A percentile compares a stretch with the other conserved stretches of the same genome.
Evolutionary conservation across 208 protist species (phyloP).

Genomic region (Angomonas deanei): DNA sequence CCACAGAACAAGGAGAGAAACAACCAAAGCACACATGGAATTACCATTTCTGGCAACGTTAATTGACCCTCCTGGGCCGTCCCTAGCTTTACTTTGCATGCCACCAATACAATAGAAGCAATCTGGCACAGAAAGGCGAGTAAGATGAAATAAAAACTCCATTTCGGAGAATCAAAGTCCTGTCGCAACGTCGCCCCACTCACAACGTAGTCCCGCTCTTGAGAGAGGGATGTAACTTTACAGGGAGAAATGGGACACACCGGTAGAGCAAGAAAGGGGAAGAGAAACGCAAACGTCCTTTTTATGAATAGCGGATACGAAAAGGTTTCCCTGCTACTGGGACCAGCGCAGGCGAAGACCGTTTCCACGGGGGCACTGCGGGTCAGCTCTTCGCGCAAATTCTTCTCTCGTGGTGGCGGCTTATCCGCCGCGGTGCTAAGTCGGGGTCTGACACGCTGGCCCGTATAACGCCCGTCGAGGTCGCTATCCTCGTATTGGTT

Average conservation of each 20-base stretch:
- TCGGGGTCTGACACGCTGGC: too few species aligned
- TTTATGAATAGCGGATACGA: constrained; percentile 23
- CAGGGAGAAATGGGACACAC: constrained; percentile 41
- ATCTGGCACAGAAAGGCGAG: constrained; percentile 45
- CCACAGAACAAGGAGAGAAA: constrained; percentile 34
- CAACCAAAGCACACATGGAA: constrained; percentile 69
- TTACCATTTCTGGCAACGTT: constrained; percentile 47
- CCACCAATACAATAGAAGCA: constrained; percentile 45
- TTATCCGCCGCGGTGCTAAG: too few species aligned
- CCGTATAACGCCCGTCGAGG: neutral
- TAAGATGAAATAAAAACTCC: constrained; percentile 33
- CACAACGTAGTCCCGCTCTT: constrained; percentile 80
- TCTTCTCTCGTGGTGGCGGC: too few species aligned
- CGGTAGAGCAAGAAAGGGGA: constrained; percentile 70
- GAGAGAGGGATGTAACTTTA: constrained; percentile 44
- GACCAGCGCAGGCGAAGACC: constrained; percentile 30
- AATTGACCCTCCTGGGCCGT: constrained; percentile 31
- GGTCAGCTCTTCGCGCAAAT: neutral
- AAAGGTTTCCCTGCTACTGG: constrained; percentile 47
- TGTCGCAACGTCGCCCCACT: constrained; percentile 64
- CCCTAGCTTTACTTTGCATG: constrained; percentile 32
- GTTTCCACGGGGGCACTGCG: neutral
- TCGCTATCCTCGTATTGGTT: neutral
- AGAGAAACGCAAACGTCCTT: constrained; percentile 51
- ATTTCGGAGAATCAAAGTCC: constrained; percentile 52